Conservation (phyloP, 2,329 filamentous ascomycete species). For the Colletotrichum horii region DNA sequence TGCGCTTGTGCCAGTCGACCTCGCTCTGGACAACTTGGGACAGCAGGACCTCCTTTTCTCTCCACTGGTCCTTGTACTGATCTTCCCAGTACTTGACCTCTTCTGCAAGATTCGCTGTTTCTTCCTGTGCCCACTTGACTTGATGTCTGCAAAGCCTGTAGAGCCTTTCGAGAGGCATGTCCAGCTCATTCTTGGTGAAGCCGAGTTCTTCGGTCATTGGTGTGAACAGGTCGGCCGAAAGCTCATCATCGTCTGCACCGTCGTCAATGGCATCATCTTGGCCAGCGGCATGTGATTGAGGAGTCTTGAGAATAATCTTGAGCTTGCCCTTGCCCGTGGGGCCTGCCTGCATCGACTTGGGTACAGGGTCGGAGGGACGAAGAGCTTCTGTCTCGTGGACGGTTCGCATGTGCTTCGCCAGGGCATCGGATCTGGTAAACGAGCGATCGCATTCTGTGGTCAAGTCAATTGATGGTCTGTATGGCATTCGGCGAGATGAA, state of each 20-base stretch:
- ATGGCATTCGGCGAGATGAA: neutral
- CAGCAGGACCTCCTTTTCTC: conserved; percentile 79
- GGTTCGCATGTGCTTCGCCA: conserved; percentile 98
- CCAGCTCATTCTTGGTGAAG: conserved; percentile 70
- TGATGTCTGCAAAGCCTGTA: conserved; percentile 74
- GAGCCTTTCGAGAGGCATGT: conserved; percentile 63
- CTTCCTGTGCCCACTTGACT: conserved; percentile 73
- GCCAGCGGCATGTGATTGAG: conserved; percentile 61
- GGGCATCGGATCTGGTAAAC: conserved; percentile 92
- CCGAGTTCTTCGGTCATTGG: conserved; percentile 60
- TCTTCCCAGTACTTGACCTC: conserved; percentile 73
- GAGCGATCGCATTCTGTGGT: conserved; percentile 89
- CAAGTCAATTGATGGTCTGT: conserved; percentile 23
- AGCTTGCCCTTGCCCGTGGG: conserved; percentile 55
- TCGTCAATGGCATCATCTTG: conserved; percentile 62
- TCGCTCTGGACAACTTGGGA: conserved; percentile 74
- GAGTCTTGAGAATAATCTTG: conserved; percentile 69
- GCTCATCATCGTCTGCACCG: conserved; percentile 58
- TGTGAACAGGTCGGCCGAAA: conserved; percentile 64
- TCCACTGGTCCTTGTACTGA: conserved; percentile 74
- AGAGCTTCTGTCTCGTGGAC: conserved; percentile 97
- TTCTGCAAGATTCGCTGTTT: conserved; percentile 65
- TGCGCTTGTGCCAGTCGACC: conserved; percentile 66
- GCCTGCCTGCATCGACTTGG: conserved; percentile 67
- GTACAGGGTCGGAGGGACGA: conserved; percentile 77